Base-by-base conservation (phyloP, 768 basidiomycete species). In the Polyporus arcularius region DNA sequence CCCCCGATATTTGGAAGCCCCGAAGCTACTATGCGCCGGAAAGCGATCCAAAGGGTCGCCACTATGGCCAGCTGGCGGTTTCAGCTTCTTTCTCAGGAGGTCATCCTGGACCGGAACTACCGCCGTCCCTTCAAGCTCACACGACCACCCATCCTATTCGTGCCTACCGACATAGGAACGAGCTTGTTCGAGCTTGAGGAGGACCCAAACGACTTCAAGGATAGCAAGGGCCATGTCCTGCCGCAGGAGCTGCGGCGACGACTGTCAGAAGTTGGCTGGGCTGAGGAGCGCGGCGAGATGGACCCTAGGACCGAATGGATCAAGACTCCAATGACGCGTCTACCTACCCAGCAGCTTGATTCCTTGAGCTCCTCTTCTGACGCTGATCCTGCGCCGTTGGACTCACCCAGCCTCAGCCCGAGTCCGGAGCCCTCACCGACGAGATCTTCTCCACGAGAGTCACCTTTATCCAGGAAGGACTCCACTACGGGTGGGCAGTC, bases 201-300 rank as follows among this genome's bases (percentile, higher is more conserved):
- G 55, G 83, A 82, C 57, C 65, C 74, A 0, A 79, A 80, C 15
- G 83, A 84, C 39, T 67, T 73, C 47, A 79, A 79, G 53, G 79
- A 83, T 54, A 80, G 76, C 28, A 67, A 75, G 46, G 79, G 78
- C 3, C 70, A 72, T 38, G 71, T 70, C 0, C 75, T 93, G 12
- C 89, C 90, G 3, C 63, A 78, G 14, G 90, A 92, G 65, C 70
- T 91, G 39, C 80, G 82, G 54, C 83, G 84, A 61, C 83, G 85
- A 45, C 75, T 93, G 16, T 80, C 83, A 1, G 88, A 92, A 59
- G 85, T 93, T 51, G 90, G 89, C 14, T 93, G 89, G 89, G 81
- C 79, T 4, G 80, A 87, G 41, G 86, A 89, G 32, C 80, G 85
- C 55, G 75, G 74, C 3, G 72, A 80, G 10, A 74, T 80, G 9